Conservation (phyloP, 495 filamentous ascomycete genomes). For the Rhizodiscina lignyota region DNA sequence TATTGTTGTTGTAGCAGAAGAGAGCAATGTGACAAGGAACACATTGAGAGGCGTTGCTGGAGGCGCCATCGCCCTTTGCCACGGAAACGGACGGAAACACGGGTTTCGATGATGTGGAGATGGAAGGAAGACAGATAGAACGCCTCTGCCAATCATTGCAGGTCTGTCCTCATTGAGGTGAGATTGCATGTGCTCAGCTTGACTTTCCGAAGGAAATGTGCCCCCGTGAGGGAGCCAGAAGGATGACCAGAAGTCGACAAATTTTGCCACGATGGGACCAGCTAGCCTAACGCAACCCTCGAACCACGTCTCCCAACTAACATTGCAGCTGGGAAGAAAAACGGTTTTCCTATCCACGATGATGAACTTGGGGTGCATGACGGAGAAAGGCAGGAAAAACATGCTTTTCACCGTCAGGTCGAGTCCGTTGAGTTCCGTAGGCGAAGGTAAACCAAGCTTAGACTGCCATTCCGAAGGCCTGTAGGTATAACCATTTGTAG, state of each 20-base stretch:
- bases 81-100: conserved; percentile 26
- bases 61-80: conserved; percentile 23
- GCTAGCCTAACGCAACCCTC: conserved; percentile 47
- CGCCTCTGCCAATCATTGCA: background rate
- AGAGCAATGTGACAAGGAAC: conserved; percentile 33
- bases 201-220: background rate
- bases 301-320: conserved; percentile 63
- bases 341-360: conserved; percentile 46
- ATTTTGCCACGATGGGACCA: conserved; percentile 34
- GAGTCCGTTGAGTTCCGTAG: conserved; percentile 34
- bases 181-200: background rate
- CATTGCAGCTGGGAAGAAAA: conserved; percentile 52
- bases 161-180: background rate
- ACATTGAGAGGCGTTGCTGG: conserved; percentile 52
- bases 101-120: conserved; percentile 53
- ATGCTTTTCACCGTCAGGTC: conserved; percentile 50
- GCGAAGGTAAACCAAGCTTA: conserved; percentile 40
- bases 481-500: conserved; percentile 37
- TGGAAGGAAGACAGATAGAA: conserved; percentile 35
- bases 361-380: conserved; percentile 64
- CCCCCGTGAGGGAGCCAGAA: conserved; percentile 28
- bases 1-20: conserved; percentile 36
- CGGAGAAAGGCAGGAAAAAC: conserved; percentile 56
- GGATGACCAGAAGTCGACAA: conserved; percentile 39
- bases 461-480: conserved; percentile 34